Evolutionary conservation across 2,329 filamentous ascomycete species (phyloP).

Genomic region (Fusarium transvaalense): DNA sequence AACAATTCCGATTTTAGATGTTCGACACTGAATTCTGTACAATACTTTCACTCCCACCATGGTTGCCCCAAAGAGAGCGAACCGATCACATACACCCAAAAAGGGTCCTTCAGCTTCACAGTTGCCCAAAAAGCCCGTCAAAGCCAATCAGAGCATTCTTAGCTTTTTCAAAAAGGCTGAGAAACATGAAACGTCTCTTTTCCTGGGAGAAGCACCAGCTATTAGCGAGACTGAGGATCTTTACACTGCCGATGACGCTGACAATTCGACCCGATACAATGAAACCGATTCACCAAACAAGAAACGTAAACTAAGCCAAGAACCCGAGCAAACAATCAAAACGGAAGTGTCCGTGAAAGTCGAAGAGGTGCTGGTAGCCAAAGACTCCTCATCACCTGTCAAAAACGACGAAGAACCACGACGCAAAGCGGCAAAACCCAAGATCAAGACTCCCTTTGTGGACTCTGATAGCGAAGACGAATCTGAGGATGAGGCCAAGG

Average conservation of each 20-base stretch:
- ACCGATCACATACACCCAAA: slow-evolving; percentile 51
- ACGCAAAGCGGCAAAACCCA: slow-evolving; percentile 40
- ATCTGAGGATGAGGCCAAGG: slow-evolving; percentile 26
- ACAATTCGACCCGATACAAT: slow-evolving; percentile 50
- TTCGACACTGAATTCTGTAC: neutral
- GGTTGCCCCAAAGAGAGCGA: slow-evolving; percentile 53
- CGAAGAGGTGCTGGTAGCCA: slow-evolving; percentile 40
- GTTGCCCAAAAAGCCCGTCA: slow-evolving; percentile 53
- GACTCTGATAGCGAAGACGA: slow-evolving; percentile 72
- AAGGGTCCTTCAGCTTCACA: slow-evolving; percentile 46
- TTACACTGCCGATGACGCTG: slow-evolving; percentile 48
- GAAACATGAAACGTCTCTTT: slow-evolving; percentile 69
- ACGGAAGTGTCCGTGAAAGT: slow-evolving; percentile 11
- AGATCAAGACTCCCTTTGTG: slow-evolving; percentile 68
- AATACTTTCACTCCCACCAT: slow-evolving; percentile 42
- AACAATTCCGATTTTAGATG: neutral
- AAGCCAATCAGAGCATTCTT: slow-evolving; percentile 74
- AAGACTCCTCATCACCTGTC: slow-evolving; percentile 48
- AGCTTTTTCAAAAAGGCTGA: slow-evolving; percentile 81
- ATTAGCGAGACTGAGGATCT: slow-evolving; percentile 45
- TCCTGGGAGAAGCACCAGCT: slow-evolving; percentile 56
- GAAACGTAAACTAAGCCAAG: slow-evolving; percentile 49
- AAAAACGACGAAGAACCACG: slow-evolving; percentile 44
- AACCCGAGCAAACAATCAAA: slow-evolving; percentile 18
- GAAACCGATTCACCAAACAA: slow-evolving; percentile 53